Base-by-base conservation (phyloP, 2,329 filamentous ascomycete genomes). In the Dactylellina sp. region DNA sequence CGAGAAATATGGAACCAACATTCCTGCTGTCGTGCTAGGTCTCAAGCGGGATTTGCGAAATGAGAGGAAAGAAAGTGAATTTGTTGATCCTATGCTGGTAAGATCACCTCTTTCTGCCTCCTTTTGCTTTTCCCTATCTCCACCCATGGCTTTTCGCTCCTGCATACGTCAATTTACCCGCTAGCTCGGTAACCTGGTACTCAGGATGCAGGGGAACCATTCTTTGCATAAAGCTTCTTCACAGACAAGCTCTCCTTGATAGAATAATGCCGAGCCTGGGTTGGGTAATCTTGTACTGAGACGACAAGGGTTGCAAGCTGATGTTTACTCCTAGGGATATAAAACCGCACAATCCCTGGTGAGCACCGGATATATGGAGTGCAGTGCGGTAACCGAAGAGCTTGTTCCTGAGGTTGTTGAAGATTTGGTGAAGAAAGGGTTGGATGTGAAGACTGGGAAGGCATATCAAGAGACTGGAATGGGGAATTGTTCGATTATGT, bases 321-420 rank as follows among this genome's bases (percentile, higher is more conserved):
- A 14, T 16, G 6, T 28, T 61, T 50, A 37, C 22, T 61, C 22
- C 39, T 14, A 71, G 65, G 65, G 65, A 71, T 71, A 71, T 50
- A 55, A 63, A 71, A 25, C 59, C 39, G 59, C 65, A n/a, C 65
- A 71, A 57, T 22, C 47, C 39, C 20, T 71, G 32, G 65, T 62
- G 52, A 47, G 65, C 49, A 53, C 65, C 55, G 59, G 59, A 39
- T 71, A 71, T 50, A 49, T 56, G 56, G 65, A 71, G 28, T 71
- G 65, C 35, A 56, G 56, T 22, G 65, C 65, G 20, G 49, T 53
- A 50, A 71, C 65, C 39, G 65, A 63, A 24, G 65, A 71, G 50
- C 59, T 71, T 62, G 62, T 71, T 50, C 65, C 65, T 32, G 56
- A 42, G n/a, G 65, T 71, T 16, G 65, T 71, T 16, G 65, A 71